Conservation (phyloP, 345 rosid genomes). For the Angophora floribunda region DNA sequence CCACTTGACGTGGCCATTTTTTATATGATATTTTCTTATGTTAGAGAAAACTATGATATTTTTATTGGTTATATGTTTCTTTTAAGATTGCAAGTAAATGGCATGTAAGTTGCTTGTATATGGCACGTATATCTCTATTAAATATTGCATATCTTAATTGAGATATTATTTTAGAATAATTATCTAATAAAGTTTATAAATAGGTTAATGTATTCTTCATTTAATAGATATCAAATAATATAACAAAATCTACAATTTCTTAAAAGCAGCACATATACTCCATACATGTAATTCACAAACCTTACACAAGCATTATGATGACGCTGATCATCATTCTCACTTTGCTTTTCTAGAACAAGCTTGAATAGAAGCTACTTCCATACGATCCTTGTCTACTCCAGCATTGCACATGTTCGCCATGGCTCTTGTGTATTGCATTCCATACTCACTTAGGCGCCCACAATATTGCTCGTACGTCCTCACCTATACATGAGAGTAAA, state of each 20-base stretch:
- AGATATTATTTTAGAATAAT: too few relatives aligned
- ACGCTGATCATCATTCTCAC: background rate
- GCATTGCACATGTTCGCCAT: conserved; percentile 34
- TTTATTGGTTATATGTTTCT: background rate
- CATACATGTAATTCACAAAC: background rate
- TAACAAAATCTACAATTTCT: background rate
- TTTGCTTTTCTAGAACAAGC: conserved; percentile 7
- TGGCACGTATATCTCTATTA: too few relatives aligned
- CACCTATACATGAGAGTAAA: conserved; percentile 2
- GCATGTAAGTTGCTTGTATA: background rate
- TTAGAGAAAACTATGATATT: background rate
- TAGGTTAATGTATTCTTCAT: too few relatives aligned
- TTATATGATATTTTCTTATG: too few relatives aligned
- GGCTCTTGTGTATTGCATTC: conserved; percentile 21
- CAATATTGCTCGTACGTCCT: conserved; percentile 15
- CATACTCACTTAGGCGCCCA: conserved; percentile 17
- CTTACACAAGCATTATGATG: background rate
- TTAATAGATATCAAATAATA: too few relatives aligned
- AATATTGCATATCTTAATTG: too few relatives aligned
- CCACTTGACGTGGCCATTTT: background rate
- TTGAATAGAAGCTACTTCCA: conserved; percentile 8
- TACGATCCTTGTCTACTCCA: conserved; percentile 10
- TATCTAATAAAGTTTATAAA: too few relatives aligned
- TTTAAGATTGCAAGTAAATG: background rate
- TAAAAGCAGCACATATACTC: background rate